Conservation (phyloP, 78 protist genomes). For the Dictyostelium purpureum region DNA sequence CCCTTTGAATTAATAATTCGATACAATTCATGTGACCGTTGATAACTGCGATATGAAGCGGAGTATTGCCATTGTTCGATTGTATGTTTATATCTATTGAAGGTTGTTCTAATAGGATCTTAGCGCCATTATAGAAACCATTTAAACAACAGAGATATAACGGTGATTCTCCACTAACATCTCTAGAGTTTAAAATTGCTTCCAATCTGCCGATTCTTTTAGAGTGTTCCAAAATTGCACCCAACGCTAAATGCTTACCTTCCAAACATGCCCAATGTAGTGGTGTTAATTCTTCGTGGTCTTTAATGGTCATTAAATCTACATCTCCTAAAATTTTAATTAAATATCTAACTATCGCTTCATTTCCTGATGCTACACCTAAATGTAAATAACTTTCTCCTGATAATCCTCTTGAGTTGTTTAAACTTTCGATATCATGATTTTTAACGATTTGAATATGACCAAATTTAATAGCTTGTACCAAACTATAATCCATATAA, state of each 20-base stretch:
- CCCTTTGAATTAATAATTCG: constrained; percentile 27
- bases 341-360: constrained; percentile 23
- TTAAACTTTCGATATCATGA: background rate
- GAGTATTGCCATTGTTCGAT: constrained; percentile 32
- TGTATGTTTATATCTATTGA: constrained; percentile 14
- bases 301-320: background rate
- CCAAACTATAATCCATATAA: constrained; percentile 17
- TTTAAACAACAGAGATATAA: constrained; percentile 13
- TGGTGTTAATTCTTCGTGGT: constrained; percentile 47
- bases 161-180: constrained; percentile 44
- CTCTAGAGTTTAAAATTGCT: background rate
- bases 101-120: background rate
- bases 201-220: background rate
- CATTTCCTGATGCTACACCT: constrained; percentile 42
- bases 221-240: background rate
- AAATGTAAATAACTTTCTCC: constrained; percentile 50
- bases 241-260: constrained; percentile 7
- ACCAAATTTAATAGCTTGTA: constrained; percentile 48
- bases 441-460: constrained; percentile 28
- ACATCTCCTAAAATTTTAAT: background rate
- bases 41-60: constrained; percentile 40
- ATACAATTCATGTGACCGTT: constrained; percentile 20
- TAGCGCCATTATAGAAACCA: constrained; percentile 7
- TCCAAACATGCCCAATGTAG: constrained; percentile 45
- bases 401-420: background rate